Evolutionary conservation across 2,329 filamentous ascomycete species (phyloP).

Genomic region (Penicillium freii): DNA sequence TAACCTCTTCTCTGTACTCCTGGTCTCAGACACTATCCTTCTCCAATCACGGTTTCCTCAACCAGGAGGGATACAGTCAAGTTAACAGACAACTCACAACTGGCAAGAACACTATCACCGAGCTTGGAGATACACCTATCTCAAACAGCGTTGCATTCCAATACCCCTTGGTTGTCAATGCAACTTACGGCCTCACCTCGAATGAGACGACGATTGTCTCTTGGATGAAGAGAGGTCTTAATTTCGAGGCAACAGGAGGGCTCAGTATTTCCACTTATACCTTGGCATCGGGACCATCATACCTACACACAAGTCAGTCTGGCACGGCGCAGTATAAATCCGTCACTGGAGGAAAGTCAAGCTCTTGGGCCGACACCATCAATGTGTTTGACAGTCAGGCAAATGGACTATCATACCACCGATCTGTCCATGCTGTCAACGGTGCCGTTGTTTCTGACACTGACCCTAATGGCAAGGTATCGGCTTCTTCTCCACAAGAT

Average conservation of each 20-base stretch:
- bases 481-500: background rate
- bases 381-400: slow-evolving; percentile 27
- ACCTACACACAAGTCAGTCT: slow-evolving; percentile 29
- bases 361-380: slow-evolving; percentile 29
- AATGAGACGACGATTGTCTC: slow-evolving; percentile 52
- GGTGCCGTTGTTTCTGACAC: slow-evolving; percentile 26
- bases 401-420: slow-evolving; percentile 22
- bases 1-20: slow-evolving; percentile 49
- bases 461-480: background rate
- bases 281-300: slow-evolving; percentile 42
- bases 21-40: slow-evolving; percentile 63
- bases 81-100: slow-evolving; percentile 51
- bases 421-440: slow-evolving; percentile 28
- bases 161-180: slow-evolving; percentile 62
- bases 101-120: slow-evolving; percentile 38
- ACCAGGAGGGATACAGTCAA: slow-evolving; percentile 56
- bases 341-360: slow-evolving; percentile 21
- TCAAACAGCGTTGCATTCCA: slow-evolving; percentile 48
- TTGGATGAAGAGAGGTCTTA: slow-evolving; percentile 50
- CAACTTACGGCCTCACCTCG: slow-evolving; percentile 46
- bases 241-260: slow-evolving; percentile 43
- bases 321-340: slow-evolving; percentile 31
- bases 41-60: slow-evolving; percentile 56
- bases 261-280: slow-evolving; percentile 59
- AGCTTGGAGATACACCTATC: slow-evolving; percentile 33